Evolutionary conservation across 768 basidiomycete genomes (phyloP), one percentile per base, ranked within the genome.

Genomic region (Scleroderma bovista): DNA sequence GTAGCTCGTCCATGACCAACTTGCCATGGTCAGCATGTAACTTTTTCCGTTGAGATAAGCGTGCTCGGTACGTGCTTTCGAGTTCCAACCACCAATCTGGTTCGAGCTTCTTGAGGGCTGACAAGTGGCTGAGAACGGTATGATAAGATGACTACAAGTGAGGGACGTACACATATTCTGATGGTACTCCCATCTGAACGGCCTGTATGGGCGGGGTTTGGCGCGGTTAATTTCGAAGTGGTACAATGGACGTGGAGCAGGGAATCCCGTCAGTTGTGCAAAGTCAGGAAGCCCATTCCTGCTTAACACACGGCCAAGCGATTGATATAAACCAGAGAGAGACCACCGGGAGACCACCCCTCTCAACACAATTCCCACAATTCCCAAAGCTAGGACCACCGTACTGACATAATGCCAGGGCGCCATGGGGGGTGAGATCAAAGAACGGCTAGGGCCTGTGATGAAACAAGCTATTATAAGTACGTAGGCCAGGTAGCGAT

Each of bases 31-130:
- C 33, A 3, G 56, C 52, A 48, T 74, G 70, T 9, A 79, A 64
- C 23, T 60, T 52, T 51, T 68, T 70, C 32, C 78, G 67, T 38
- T 79, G 72, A 2, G 60, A 53, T 31, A 80, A 67, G 31, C 75
- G 69, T 41, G 69, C 63, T 0, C 63, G 61, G 57, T 80, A 79
- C 0, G 76, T 75, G 6, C 74, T 75, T 53, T 80, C 77, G 15
- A 80, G 68, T 50, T 80, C 79, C n/a, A 80, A 61, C 76, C 77
- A 79, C 62, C 72, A 78, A 53, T 80, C 76, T 4, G 75, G 72
- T 44, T 80, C 78, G 54, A 80, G 65, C 39, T 63, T 69, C 61
- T 70, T 71, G 22, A 80, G 55, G 26, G 77, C 79, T 68, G 44
- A 41, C 44, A 12, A 19, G 38, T 20, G 9, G 2, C 2, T 56